Evolutionary conservation across 768 basidiomycete species (phyloP).

Genomic region (Clitopilus hobsonii): DNA sequence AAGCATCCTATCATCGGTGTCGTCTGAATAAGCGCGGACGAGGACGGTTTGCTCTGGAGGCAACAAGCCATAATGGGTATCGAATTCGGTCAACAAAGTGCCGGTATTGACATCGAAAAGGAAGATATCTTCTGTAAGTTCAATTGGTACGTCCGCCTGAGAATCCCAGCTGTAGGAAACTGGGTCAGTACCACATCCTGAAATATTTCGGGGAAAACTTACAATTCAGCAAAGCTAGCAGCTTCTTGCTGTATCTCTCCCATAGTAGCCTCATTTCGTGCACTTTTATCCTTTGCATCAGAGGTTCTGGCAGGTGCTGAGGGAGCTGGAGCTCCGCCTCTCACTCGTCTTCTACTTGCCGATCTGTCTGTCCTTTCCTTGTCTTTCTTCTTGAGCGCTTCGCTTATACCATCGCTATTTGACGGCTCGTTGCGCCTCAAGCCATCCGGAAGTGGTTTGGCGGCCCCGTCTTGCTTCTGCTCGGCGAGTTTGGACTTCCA

Average conservation of each 20-base stretch:
- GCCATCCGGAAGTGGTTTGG: conserved; percentile 17
- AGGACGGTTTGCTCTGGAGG: conserved; percentile 76
- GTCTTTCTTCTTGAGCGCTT: conserved; percentile 77
- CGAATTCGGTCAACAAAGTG: conserved; percentile 53
- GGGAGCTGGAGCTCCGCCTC: conserved; percentile 61
- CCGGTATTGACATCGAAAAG: conserved; percentile 32
- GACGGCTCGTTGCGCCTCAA: conserved; percentile 5
- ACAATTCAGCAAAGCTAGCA: conserved; percentile 57
- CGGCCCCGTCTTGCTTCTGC: conserved; percentile 30
- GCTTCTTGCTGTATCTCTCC: conserved; percentile 40
- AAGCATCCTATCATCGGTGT: conserved; percentile 86
- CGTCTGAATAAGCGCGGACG: conserved; percentile 85
- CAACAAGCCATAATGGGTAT: conserved; percentile 76
- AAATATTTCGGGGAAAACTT: conserved; percentile 18
- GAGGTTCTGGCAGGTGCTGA: conserved; percentile 12
- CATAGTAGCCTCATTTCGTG: conserved; percentile 17
- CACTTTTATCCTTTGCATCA: conserved; percentile 11
- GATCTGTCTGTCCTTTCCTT: conserved; percentile 51
- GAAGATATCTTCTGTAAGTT: conserved; percentile 20
- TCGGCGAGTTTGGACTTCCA: conserved; percentile 65
- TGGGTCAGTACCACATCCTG: not conserved
- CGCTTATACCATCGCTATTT: conserved; percentile 43
- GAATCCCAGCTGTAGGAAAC: conserved; percentile 26
- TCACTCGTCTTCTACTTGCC: conserved; percentile 64
- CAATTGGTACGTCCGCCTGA: conserved; percentile 20